These are phyloP conservation scores for Cladosporium halotolerans DNA, from an alignment of 2,329 filamentous ascomycete genomes.

Conservation along the genomic window DNA sequence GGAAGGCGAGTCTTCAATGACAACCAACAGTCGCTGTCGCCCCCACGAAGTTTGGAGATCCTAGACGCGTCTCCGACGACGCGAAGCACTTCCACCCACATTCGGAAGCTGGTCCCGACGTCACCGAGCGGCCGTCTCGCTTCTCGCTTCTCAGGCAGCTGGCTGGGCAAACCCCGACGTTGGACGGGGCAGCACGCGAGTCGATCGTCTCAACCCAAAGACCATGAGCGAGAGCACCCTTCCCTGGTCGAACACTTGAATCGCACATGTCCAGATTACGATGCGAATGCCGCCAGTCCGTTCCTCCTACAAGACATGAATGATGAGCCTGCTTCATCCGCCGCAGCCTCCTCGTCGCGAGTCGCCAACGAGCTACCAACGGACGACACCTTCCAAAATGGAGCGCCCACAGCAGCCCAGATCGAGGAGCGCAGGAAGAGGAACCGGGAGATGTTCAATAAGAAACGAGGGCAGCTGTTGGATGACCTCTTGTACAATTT, in stretches of 20 bases:
- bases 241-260: background rate
- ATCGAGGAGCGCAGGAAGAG: slow-evolving; percentile 23
- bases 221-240: background rate
- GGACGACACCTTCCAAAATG: slow-evolving; percentile 8
- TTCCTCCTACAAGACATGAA: slow-evolving; percentile 29
- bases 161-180: background rate
- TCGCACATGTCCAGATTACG: background rate
- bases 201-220: no score
- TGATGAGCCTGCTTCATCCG: slow-evolving; percentile 31
- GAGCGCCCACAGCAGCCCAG: slow-evolving; percentile 17
- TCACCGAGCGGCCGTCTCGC: background rate
- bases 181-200: background rate
- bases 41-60: background rate
- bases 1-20: background rate
- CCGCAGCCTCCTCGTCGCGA: slow-evolving; percentile 18
- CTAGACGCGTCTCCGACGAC: background rate
- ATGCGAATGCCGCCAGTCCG: slow-evolving; percentile 2
- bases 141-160: background rate
- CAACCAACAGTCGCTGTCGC: background rate
- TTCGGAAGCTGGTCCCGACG: slow-evolving; percentile 8
- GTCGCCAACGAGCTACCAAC: slow-evolving; percentile 12
- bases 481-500: slow-evolving; percentile 52
- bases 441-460: slow-evolving; percentile 31
- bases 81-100: slow-evolving; percentile 9
- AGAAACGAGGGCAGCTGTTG: slow-evolving; percentile 43